Percentiles rank a stretch among this genome's conserved stretches.
Conservation (phyloP, 495 filamentous ascomycete genomes). For the Aspergillus carlsbadensis region DNA sequence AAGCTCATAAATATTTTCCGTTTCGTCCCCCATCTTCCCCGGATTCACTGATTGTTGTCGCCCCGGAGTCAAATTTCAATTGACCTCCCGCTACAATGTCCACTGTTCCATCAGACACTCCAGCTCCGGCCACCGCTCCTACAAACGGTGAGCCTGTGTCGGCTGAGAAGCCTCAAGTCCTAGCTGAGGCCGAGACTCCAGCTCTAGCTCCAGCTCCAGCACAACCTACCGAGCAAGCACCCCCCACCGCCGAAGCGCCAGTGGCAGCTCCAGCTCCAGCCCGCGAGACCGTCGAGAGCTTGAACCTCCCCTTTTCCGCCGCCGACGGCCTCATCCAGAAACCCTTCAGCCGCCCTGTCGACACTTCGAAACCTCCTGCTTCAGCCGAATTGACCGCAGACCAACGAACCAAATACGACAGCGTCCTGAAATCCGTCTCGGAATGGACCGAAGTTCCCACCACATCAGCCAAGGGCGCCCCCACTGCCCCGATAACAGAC, state of each 20-base stretch:
- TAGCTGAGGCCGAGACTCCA: conserved; percentile 13
- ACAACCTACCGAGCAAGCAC: conserved; percentile 11
- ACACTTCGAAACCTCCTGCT: conserved; percentile 51
- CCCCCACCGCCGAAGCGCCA: neutral
- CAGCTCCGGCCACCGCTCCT: neutral
- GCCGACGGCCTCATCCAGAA: conserved; percentile 58
- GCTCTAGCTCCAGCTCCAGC: conserved; percentile 6
- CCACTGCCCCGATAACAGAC: conserved; percentile 67
- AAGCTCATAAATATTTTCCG: neutral
- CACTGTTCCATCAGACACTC: conserved; percentile 4
- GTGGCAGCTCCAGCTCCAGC: neutral
- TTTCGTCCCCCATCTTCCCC: neutral
- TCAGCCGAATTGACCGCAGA: conserved; percentile 62
- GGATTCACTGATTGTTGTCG: neutral
- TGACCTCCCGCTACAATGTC: neutral
- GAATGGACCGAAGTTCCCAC: conserved; percentile 71
- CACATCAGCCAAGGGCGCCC: conserved; percentile 54
- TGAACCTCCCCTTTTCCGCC: conserved; percentile 43
- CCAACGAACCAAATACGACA: conserved; percentile 81
- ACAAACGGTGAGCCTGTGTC: neutral
- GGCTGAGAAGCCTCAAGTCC: conserved; percentile 1
- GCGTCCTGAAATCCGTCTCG: conserved; percentile 64
- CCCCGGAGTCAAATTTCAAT: neutral
- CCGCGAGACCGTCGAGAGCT: conserved; percentile 33
- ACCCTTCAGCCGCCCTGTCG: conserved; percentile 65